Conservation (phyloP, 371 early-diverging fungal species). For the Circinella umbellata region DNA sequence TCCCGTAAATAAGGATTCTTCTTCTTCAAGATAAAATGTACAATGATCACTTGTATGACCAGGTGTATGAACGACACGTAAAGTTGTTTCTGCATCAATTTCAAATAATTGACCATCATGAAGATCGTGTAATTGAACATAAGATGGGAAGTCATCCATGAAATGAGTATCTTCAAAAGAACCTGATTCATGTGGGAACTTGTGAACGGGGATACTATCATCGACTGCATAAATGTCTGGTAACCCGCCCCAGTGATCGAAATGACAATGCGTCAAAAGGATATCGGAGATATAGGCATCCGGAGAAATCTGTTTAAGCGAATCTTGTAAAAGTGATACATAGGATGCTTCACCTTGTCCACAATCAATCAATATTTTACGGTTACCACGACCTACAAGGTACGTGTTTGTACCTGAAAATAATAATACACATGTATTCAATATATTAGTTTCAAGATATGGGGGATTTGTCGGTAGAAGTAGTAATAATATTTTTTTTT, state of each 20-base stretch:
- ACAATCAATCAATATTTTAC: slow-evolving; percentile 80
- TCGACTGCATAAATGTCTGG: slow-evolving; percentile 11
- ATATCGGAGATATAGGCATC: slow-evolving; percentile 70
- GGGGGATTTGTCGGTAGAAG: too few relatives aligned
- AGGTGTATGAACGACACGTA: slow-evolving; percentile 76
- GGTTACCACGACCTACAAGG: slow-evolving; percentile 74
- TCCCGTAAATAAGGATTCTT: slow-evolving; percentile 77
- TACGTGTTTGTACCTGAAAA: slow-evolving; percentile 84
- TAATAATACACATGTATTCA: neutral
- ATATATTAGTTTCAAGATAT: neutral
- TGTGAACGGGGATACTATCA: slow-evolving; percentile 32
- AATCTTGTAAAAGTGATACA: slow-evolving; percentile 47
- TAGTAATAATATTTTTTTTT: too few relatives aligned
- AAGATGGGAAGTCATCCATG: slow-evolving; percentile 33
- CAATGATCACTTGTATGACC: slow-evolving; percentile 88
- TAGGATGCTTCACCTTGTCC: slow-evolving; percentile 84
- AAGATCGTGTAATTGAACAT: slow-evolving; percentile 30
- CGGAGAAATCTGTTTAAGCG: slow-evolving; percentile 47
- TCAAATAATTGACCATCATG: slow-evolving; percentile 60
- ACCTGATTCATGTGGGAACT: slow-evolving; percentile 24
- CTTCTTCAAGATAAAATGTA: slow-evolving; percentile 74
- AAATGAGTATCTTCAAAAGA: slow-evolving; percentile 11
- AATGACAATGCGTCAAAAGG: slow-evolving; percentile 85
- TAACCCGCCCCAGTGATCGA: slow-evolving; percentile 85
- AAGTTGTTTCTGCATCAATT: slow-evolving; percentile 62